These are phyloP conservation scores for Luvunga scandens DNA, from an alignment of 345 rosid species.

Conservation along the genomic window DNA sequence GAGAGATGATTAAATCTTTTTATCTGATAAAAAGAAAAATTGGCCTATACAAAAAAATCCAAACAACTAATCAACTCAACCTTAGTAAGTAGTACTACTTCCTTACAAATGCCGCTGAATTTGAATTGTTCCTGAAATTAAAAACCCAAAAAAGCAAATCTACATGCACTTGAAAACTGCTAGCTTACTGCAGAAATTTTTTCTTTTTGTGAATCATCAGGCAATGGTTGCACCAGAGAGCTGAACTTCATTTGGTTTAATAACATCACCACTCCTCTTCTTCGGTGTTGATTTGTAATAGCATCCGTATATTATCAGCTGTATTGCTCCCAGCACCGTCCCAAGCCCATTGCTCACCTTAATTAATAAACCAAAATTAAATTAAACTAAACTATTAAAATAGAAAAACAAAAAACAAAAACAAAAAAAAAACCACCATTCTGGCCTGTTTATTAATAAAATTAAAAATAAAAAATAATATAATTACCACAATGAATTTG, in stretches of 20 bases:
- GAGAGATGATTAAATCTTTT: too few relatives aligned
- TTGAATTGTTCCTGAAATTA: not conserved
- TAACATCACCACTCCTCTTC: not conserved
- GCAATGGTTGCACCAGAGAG: constrained; percentile 21
- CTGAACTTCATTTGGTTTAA: constrained; percentile 45
- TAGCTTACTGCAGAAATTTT: not conserved
- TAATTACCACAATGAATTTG: constrained; percentile 32
- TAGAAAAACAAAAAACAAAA: too few relatives aligned
- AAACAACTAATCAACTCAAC: too few relatives aligned
- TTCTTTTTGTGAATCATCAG: not conserved
- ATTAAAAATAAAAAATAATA: too few relatives aligned
- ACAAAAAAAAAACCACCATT: too few relatives aligned
- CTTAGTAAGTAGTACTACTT: too few relatives aligned
- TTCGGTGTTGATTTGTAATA: constrained; percentile 24
- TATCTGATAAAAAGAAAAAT: too few relatives aligned
- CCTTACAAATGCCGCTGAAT: not conserved
- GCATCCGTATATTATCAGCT: constrained; percentile 28
- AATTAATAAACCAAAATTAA: not conserved
- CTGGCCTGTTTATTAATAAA: too few relatives aligned
- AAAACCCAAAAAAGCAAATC: not conserved
- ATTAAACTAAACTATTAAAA: too few relatives aligned
- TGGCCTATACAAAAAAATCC: too few relatives aligned
- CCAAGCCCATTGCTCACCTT: constrained; percentile 49
- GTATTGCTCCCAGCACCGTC: constrained; percentile 20
- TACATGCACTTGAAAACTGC: not conserved